Base-by-base conservation (phyloP, 1,284 basidiomycete genomes). In the Fomitiporia mediterranea region DNA sequence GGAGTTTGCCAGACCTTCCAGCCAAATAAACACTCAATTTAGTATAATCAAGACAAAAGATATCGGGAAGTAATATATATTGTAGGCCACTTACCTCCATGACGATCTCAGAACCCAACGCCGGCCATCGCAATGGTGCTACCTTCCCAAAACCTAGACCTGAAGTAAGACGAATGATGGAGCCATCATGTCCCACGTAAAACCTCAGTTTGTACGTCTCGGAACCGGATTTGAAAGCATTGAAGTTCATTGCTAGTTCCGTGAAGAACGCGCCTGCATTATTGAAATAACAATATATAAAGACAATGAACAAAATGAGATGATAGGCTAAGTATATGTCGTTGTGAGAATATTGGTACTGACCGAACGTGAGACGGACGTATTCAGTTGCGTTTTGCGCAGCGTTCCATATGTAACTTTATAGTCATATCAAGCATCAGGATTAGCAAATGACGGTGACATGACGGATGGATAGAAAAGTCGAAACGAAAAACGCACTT, bases 361-460 rank as follows among this genome's bases (percentile, higher is more conserved):
- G 56, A 76, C 77, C 78, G 51, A 78, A 78, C 0, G 75, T 77
- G 8, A 80, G 71, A 11, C 73, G 71, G n/a, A 67, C 74, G 57
- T 80, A 80, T 0, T 56, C 65, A 0, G 74, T 71, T 3, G 79
- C 67, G 51, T 77, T 76, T 56, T 70, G 61, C 3, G 74, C 74
- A 1, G 73, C 59, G 61, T 78, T 78, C 75, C 76, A 80, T 60
- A 80, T 78, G 63, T 80, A 80, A 58, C 79, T 80, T 54, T 25
- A 46, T 23, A 47, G 42, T 17, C 4, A 2, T 9, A 13, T 17
- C 25, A 27, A 3, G n/a, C 17, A 37, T 35, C n/a, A n/a, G n/a
- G n/a, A n/a, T n/a, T n/a, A n/a, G n/a, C n/a, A n/a, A n/a, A n/a
- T n/a, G n/a, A n/a, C n/a, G 32, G 13, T 6, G 47, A 35, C 32